Evolutionary conservation across 2,329 filamentous ascomycete species (phyloP).

Genomic region (Penicillium sp.): DNA sequence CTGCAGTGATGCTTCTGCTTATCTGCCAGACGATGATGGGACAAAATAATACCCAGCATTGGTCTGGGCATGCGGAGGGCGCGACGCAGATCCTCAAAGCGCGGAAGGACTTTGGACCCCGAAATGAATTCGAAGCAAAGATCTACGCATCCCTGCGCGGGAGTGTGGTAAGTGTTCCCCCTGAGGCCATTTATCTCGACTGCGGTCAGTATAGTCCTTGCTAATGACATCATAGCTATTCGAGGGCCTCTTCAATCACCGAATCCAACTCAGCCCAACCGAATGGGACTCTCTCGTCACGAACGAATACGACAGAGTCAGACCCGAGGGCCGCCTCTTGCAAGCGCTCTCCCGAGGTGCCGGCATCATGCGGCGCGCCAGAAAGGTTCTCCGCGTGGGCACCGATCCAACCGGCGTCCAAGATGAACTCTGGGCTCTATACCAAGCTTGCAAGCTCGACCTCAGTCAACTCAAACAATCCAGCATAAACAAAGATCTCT

Average conservation of each 20-base stretch:
- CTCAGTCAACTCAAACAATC: conserved; percentile 19
- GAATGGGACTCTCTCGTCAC: conserved; percentile 39
- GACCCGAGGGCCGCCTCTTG: conserved; percentile 36
- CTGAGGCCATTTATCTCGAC: background rate
- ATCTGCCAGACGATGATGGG: conserved; percentile 35
- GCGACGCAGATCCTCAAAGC: conserved; percentile 39
- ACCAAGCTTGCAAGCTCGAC: conserved; percentile 24
- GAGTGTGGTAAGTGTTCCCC: conserved; percentile 32
- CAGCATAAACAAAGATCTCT: conserved; percentile 12
- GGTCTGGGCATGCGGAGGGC: conserved; percentile 38
- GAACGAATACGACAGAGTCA: conserved; percentile 30
- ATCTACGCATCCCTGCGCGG: conserved; percentile 38
- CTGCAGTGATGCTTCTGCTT: conserved; percentile 40
- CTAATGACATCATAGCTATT: conserved; percentile 31
- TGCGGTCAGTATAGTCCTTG: background rate
- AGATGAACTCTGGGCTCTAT: conserved; percentile 26
- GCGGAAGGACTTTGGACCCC: conserved; percentile 31
- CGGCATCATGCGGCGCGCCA: conserved; percentile 30
- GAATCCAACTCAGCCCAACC: conserved; percentile 32
- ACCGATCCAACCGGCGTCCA: conserved; percentile 11
- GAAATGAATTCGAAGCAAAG: conserved; percentile 37
- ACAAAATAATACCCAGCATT: conserved; percentile 4
- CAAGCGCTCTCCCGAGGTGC: conserved; percentile 33
- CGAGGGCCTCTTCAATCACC: conserved; percentile 38
- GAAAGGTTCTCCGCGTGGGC: conserved; percentile 9